Evolutionary conservation across 352 stramenopile genomes (phyloP).

Genomic region (Pseudoperonospora humuli): DNA sequence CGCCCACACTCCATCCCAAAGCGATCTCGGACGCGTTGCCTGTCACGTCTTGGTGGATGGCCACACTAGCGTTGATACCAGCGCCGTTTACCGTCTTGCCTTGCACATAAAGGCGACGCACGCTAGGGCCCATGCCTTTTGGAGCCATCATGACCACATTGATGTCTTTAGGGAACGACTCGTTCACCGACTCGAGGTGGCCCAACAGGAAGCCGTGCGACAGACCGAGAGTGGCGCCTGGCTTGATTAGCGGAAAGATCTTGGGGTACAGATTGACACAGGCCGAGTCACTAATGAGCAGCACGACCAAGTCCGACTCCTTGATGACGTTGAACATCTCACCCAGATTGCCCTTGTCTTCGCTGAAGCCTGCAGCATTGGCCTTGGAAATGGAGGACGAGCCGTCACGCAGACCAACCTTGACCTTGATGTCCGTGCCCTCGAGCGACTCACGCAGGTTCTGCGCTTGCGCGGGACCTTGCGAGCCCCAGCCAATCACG

Average conservation of each 20-base stretch:
- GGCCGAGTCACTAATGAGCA: conserved; percentile 95
- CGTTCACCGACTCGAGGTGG: conserved; percentile 93
- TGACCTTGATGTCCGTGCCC: conserved; percentile 60
- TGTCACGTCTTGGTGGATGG: conserved; percentile 92
- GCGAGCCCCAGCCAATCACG: conserved; percentile 97
- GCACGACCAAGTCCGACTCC: conserved; percentile 94
- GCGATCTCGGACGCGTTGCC: conserved; percentile 92
- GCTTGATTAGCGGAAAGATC: conserved; percentile 94
- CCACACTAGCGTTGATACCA: conserved; percentile 96
- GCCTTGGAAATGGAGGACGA: conserved; percentile 78
- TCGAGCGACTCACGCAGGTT: conserved; percentile 96
- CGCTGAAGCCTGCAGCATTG: conserved; percentile 87
- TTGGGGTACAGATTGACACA: conserved; percentile 94
- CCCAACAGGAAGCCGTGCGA: conserved; percentile 96
- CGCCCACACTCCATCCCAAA: conserved; percentile 93
- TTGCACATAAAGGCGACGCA: conserved; percentile 97
- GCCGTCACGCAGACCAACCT: conserved; percentile 82
- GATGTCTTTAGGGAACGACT: conserved; percentile 93
- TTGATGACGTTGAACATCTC: conserved; percentile 96
- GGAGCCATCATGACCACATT: conserved; percentile 98
- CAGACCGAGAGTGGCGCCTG: conserved; percentile 92
- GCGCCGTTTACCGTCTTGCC: conserved; percentile 97
- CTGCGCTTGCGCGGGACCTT: conserved; percentile 95
- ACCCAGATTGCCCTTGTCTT: conserved; percentile 90
- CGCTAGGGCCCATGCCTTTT: conserved; percentile 96